Evolutionary conservation across 2,329 filamentous ascomycete species (phyloP).

Genomic region (Phialophora tarda): DNA sequence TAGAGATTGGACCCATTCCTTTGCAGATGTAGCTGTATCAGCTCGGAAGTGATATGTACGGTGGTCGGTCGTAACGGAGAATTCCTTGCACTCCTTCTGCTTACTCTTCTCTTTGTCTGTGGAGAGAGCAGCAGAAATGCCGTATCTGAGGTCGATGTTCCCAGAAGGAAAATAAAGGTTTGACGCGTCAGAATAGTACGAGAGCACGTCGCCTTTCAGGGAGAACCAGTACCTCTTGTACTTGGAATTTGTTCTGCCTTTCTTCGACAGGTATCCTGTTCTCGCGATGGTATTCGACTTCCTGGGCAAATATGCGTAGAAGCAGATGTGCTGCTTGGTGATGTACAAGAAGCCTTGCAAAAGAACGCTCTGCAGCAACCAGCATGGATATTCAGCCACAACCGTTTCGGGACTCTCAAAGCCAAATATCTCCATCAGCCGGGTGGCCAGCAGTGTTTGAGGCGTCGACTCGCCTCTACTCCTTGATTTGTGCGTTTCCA

Average conservation of each 20-base stretch:
- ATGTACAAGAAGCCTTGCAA: conserved; percentile 97
- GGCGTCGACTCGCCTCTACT: conserved; percentile 47
- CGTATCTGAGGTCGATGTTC: conserved; percentile 89
- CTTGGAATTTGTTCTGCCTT: conserved; percentile 82
- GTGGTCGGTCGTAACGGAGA: conserved; percentile 80
- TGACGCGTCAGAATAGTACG: conserved; percentile 83
- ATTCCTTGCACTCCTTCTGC: conserved; percentile 73
- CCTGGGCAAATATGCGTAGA: conserved; percentile 95
- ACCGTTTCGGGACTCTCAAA: conserved; percentile 84
- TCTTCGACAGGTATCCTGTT: conserved; percentile 86
- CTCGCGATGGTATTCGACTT: conserved; percentile 81
- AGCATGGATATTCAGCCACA: conserved; percentile 90
- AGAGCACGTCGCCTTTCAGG: conserved; percentile 86
- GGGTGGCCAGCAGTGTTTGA: conserved; percentile 67
- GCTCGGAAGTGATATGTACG: conserved; percentile 86
- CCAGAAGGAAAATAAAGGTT: conserved; percentile 91
- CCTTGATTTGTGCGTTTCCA: conserved; percentile 37
- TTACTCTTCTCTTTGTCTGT: conserved; percentile 71
- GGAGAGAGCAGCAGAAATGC: conserved; percentile 79
- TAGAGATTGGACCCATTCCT: conserved; percentile 93
- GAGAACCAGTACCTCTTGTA: conserved; percentile 94
- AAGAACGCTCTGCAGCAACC: conserved; percentile 87
- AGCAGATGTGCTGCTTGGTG: conserved; percentile 89
- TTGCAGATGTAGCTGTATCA: conserved; percentile 84
- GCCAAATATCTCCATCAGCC: conserved; percentile 82